Percentiles rank a stretch among this genome's conserved stretches.
phyloP scores from a whole-genome alignment of 768 basidiomycete species.

The Agaricus sinodeliciosus region DNA sequence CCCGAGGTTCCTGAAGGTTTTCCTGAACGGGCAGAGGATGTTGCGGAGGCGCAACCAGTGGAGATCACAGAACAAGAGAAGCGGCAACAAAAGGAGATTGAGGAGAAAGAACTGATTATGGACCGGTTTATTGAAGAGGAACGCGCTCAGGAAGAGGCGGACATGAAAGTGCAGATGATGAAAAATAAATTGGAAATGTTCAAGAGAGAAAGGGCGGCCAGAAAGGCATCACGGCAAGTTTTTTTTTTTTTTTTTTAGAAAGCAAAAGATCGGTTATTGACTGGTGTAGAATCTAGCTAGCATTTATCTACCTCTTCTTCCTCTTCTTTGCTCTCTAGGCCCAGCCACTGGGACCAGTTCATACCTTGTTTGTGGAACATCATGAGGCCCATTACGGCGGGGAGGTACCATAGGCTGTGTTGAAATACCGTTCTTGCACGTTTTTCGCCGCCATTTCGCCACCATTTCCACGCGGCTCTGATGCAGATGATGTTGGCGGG shows the following conservation, averaged over 20 bases:
- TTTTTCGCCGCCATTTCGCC: conserved; percentile 64
- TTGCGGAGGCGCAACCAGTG: conserved; percentile 18
- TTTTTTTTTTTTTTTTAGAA: background rate
- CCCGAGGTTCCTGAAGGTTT: conserved; percentile 43
- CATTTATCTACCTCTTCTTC: conserved; percentile 2
- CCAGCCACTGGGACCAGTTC: conserved; percentile 66
- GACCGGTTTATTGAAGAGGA: conserved; percentile 82
- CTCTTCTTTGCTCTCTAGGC: conserved; percentile 27
- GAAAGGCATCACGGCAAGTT: conserved; percentile 1
- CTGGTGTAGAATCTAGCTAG: too few relatives aligned
- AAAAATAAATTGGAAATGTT: conserved; percentile 62
- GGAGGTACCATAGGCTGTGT: conserved; percentile 85
- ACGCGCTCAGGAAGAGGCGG: conserved; percentile 82
- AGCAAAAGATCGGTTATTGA: too few relatives aligned
- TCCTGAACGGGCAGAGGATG: conserved; percentile 22
- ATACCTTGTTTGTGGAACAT: conserved; percentile 90
- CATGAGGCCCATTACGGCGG: conserved; percentile 84
- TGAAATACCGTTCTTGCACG: conserved; percentile 75
- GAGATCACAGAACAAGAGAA: conserved; percentile 35
- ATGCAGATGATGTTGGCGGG: conserved; percentile 70
- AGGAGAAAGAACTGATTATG: conserved; percentile 81
- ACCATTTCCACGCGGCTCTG: conserved; percentile 69
- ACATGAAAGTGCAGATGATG: conserved; percentile 61
- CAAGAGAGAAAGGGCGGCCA: conserved; percentile 23
- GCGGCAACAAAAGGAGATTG: conserved; percentile 49